phyloP scores from a whole-genome alignment of 305 asterid genomes.

The Fraxinus latifolia region DNA sequence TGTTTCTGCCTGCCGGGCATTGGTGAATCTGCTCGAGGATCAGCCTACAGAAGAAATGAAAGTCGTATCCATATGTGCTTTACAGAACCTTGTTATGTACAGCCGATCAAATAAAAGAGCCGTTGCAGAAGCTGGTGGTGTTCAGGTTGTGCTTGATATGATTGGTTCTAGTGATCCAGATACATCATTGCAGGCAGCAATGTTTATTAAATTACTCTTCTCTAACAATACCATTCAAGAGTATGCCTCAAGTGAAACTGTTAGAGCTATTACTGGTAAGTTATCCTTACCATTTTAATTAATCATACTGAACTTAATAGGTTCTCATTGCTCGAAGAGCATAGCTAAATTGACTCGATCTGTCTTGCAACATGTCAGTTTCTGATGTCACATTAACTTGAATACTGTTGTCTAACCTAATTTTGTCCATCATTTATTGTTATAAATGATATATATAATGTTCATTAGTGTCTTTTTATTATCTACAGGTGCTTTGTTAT shows the following conservation, averaged over 20 bases:
- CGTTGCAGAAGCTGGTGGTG: conserved; percentile 99
- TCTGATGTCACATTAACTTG: background rate
- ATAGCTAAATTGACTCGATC: background rate
- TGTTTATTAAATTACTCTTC: conserved; percentile 92
- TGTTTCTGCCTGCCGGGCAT: conserved; percentile 93
- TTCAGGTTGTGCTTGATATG: conserved; percentile 92
- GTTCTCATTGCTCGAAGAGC: background rate
- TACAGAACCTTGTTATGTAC: conserved; percentile 97
- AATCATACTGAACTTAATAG: background rate
- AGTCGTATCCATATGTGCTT: conserved; percentile 93
- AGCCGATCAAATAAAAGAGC: conserved; percentile 95
- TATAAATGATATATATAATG: background rate
- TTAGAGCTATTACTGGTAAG: conserved; percentile 95
- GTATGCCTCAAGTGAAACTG: conserved; percentile 99
- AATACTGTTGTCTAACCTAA: background rate
- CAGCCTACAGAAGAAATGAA: conserved; percentile 99
- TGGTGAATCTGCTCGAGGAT: conserved; percentile 97
- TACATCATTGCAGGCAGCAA: conserved; percentile 94
- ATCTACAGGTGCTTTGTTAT: background rate
- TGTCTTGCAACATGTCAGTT: conserved; percentile 3
- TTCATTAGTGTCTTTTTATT: background rate
- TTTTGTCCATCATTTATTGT: background rate
- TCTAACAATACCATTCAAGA: conserved; percentile 96
- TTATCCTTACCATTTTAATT: conserved; percentile 14
- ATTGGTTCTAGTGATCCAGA: conserved; percentile 93